phyloP scores from a whole-genome alignment of 352 stramenopile genomes.

The Pythium plurisporium region DNA sequence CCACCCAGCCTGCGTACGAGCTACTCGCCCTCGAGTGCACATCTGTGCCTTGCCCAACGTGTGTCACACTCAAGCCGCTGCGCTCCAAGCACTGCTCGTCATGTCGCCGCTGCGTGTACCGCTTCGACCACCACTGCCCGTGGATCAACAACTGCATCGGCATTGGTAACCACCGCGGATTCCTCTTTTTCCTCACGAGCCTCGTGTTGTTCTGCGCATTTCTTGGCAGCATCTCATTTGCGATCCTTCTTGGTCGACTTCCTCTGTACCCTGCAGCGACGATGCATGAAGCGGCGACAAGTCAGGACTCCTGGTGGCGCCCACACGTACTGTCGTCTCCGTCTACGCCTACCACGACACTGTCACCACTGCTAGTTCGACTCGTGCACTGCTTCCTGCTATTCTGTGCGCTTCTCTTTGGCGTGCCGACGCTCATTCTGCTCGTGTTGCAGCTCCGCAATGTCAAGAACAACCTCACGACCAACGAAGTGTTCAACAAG shows the following conservation, averaged over 20 bases:
- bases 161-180: slow-evolving; percentile 82
- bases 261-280: slow-evolving; percentile 30
- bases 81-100: slow-evolving; percentile 76
- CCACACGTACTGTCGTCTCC: slow-evolving; percentile 2
- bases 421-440: slow-evolving; percentile 56
- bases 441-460: slow-evolving; percentile 71
- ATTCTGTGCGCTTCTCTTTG: slow-evolving; percentile 59
- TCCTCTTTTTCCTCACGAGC: slow-evolving; percentile 81
- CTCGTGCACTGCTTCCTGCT: slow-evolving; percentile 50
- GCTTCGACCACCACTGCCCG: slow-evolving; percentile 85
- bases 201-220: slow-evolving; percentile 72
- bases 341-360: slow-evolving; percentile 2
- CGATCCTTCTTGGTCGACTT: slow-evolving; percentile 41
- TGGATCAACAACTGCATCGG: slow-evolving; percentile 86
- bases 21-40: slow-evolving; percentile 67
- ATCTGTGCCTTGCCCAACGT: slow-evolving; percentile 70
- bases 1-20: slow-evolving; percentile 58
- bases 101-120: slow-evolving; percentile 67
- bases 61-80: slow-evolving; percentile 59
- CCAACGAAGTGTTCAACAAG: slow-evolving; percentile 88
- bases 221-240: slow-evolving; percentile 58
- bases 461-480: slow-evolving; percentile 65
- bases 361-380: slow-evolving; percentile 43
- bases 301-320: background rate
- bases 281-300: background rate